Base-by-base conservation (phyloP, 768 basidiomycete species). In the Boletellus sp. region DNA sequence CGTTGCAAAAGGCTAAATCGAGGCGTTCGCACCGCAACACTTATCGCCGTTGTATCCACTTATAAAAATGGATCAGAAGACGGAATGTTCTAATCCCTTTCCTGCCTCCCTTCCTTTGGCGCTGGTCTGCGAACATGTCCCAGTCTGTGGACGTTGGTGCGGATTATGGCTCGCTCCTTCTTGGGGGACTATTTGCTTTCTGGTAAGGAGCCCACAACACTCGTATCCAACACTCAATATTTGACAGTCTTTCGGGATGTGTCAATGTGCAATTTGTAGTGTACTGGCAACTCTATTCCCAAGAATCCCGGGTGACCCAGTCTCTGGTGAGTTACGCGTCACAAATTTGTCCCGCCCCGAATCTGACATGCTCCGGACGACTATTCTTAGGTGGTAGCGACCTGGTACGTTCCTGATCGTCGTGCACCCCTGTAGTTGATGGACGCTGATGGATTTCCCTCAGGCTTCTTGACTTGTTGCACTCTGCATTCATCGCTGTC, bases 191-290 rank as follows among this genome's bases (percentile, higher is more conserved):
- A 22, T 10, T 63, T 16, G 57, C 60, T 28, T 64, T 64, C 16
- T 40, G 47, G 62, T 53, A 35, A 54, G 54, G 16, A 20, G 38
- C 1, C 16, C n/a, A 32, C 13, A n/a, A 8, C 17, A 1, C 11
- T 40, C 13, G 8, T 15, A 17, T 36, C 34, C 13, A 50, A 50
- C 38, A 15, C 12, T 24, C 13, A 12, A 41, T 31, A 31, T 20
- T 34, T 31, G n/a, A n/a, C 43, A 63, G 64, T 34, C 54, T 64
- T 32, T 64, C 62, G 3, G 62, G 62, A 49, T 65, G 64, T 24
- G 48, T 63, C 33, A 57, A 45, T 23, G 53, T 65, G 55, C 62
- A 64, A 52, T 63, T 57, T 34, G 28, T 63, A 16, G 35, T 63
- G 38, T 65, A 63, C 37, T 65, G 41, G 54, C 57, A 62, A 23